Conservation (phyloP, 441 rosid species). For the Bocquillonia castaneifolia region DNA sequence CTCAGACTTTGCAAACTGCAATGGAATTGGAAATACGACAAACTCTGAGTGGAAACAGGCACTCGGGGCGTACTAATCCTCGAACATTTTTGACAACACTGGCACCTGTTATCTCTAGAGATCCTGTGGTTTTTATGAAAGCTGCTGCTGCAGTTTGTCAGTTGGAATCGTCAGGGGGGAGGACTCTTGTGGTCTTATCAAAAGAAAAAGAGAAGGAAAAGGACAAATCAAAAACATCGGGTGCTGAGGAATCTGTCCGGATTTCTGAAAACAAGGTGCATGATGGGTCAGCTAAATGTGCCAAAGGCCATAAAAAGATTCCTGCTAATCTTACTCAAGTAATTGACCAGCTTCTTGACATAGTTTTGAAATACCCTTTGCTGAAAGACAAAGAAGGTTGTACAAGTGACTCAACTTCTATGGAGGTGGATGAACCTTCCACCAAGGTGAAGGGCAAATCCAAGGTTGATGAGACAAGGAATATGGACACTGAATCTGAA, state of each 20-base stretch:
- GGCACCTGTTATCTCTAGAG: slow-evolving; percentile 94
- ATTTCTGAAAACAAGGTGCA: slow-evolving; percentile 67
- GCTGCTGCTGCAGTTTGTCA: slow-evolving; percentile 80
- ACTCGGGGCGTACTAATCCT: slow-evolving; percentile 64
- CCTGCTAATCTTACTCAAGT: slow-evolving; percentile 83
- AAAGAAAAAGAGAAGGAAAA: slow-evolving; percentile 79
- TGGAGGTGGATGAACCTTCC: slow-evolving; percentile 88
- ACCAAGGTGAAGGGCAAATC: slow-evolving; percentile 85
- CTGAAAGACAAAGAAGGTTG: slow-evolving; percentile 50
- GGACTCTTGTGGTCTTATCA: slow-evolving; percentile 63
- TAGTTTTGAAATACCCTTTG: slow-evolving; percentile 64
- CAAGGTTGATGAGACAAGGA: slow-evolving; percentile 68
- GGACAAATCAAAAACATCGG: slow-evolving; percentile 60
- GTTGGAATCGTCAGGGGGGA: slow-evolving; percentile 86
- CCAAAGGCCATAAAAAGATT: slow-evolving; percentile 72
- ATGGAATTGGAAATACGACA: slow-evolving; percentile 95
- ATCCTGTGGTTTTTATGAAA: slow-evolving; percentile 83
- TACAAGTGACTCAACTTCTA: slow-evolving; percentile 38
- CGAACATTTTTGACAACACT: slow-evolving; percentile 70
- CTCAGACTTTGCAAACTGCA: slow-evolving; percentile 92
- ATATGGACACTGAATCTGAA: slow-evolving; percentile 63
- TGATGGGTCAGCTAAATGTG: slow-evolving; percentile 74
- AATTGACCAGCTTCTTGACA: slow-evolving; percentile 95
- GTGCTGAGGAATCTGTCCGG: slow-evolving; percentile 68
- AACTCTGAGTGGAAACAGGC: slow-evolving; percentile 68